Percentiles rank a stretch among this genome's conserved stretches.
Evolutionary conservation across 179 eudicot genomes (phyloP).

Genomic region (Sideroxylon spinosum): DNA sequence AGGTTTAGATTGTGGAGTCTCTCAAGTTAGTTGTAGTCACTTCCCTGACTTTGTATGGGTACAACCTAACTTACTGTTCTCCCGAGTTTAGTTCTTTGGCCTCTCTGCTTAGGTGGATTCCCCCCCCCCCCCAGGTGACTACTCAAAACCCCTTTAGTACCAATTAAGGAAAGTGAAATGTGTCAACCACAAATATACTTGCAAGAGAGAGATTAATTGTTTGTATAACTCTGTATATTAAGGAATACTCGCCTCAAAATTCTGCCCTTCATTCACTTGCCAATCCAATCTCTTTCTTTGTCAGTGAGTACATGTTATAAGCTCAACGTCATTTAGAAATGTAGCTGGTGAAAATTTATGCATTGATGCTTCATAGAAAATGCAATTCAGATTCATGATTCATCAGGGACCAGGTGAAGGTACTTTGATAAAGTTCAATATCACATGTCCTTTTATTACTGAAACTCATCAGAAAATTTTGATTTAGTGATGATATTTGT

Average conservation of each 20-base stretch:
- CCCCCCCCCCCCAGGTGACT: background rate
- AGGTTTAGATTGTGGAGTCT: background rate
- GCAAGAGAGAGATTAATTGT: slow-evolving; percentile 9
- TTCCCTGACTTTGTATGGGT: slow-evolving; percentile 4
- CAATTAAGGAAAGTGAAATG: background rate
- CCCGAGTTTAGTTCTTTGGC: background rate
- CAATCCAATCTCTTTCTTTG: background rate
- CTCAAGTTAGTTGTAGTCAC: background rate
- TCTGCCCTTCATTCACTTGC: background rate
- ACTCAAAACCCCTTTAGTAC: background rate
- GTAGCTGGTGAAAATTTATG: background rate
- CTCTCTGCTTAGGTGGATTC: background rate
- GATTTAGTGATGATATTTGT: background rate
- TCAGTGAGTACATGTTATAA: background rate
- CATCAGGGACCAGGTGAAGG: background rate
- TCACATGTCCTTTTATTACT: background rate
- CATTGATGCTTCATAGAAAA: background rate
- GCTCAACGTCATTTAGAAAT: background rate
- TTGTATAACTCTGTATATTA: background rate
- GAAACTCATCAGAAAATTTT: background rate
- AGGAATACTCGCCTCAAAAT: background rate
- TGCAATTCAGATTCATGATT: background rate
- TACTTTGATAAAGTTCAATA: background rate
- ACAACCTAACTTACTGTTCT: background rate
- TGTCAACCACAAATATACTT: background rate